Base-by-base conservation (phyloP, 257 asterid genomes). In the Vinca minor region DNA sequence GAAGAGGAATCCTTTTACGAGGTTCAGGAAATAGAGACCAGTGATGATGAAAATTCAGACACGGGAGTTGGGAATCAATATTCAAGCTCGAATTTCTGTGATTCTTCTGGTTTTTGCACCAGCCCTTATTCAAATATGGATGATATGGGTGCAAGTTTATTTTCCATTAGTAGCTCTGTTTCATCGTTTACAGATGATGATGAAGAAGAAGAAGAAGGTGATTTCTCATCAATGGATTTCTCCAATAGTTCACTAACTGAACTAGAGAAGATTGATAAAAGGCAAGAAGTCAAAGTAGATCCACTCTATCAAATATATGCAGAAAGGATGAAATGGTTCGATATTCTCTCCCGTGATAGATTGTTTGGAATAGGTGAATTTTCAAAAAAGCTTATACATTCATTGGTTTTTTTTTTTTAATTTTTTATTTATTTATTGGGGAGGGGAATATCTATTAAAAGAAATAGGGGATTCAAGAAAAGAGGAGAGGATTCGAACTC, bases 281-380 rank as follows among this genome's bases (percentile, higher is more conserved):
- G 21, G 18, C 35, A 5, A 17, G 38, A 46, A 38, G 58, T 74
- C 46, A 74, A 69, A 64, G 21, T 31, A 12, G 86, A 73, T 68
- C 45, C 74, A 12, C 74, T 87, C 36, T 76, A 81, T 59, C 53
- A 46, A 3, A 73, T 48, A 57, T 83, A 82, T 41, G 50, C 64
- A 17, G 78, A 84, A 65, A 81, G 82, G 64, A 77, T 84, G 86
- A 78, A 67, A 56, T 84, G 87, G 83, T 84, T 77, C 68, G 75
- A 84, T 55, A 54, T 71, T 50, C 89, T 87, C 42, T 71, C 72
- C 48, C 79, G 59, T 4, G 95, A 84, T 55, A 84, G 84, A 38
- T 61, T 74, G 17, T 70, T 65, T 57, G 89, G 87, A 58, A 64
- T 81, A 56, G 74, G 92, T 84, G 50, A 70, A 81, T 67, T 52